phyloP scores from a whole-genome alignment of 1,284 basidiomycete genomes.

The Naganishia albida region DNA sequence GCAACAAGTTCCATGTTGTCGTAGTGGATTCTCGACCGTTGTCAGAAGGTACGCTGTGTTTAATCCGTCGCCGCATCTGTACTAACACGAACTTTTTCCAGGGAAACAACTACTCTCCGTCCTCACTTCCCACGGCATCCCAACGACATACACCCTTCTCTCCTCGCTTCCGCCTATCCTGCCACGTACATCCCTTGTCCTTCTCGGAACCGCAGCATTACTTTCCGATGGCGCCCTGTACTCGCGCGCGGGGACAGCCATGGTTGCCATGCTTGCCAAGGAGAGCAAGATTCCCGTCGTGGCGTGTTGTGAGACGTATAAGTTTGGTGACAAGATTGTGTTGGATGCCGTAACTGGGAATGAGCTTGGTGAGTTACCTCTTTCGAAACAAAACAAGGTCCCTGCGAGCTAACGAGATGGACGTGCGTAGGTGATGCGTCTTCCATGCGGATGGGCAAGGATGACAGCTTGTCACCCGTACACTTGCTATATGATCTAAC shows the following conservation, averaged over 20 bases:
- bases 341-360: slow-evolving; percentile 95
- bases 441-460: slow-evolving; percentile 32
- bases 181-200: slow-evolving; percentile 73
- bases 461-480: slow-evolving; percentile 65
- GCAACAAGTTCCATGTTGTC: slow-evolving; percentile 81
- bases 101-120: slow-evolving; percentile 77
- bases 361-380: slow-evolving; percentile 71
- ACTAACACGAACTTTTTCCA: slow-evolving; percentile 43
- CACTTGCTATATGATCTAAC: slow-evolving; percentile 90
- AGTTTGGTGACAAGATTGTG: slow-evolving; percentile 90
- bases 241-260: slow-evolving; percentile 89
- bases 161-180: slow-evolving; percentile 84
- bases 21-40: slow-evolving; percentile 94
- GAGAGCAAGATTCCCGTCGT: slow-evolving; percentile 87
- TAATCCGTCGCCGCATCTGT: not conserved
- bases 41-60: slow-evolving; percentile 70
- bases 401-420: not conserved
- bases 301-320: slow-evolving; percentile 98
- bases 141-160: slow-evolving; percentile 88
- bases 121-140: slow-evolving; percentile 71
- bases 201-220: slow-evolving; percentile 90
- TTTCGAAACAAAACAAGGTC: not conserved
- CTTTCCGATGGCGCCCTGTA: slow-evolving; percentile 94
- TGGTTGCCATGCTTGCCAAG: slow-evolving; percentile 95
- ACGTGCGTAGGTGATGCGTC: slow-evolving; percentile 22